Evolutionary conservation across 202 grass and related monocot genomes (phyloP), one percentile per base, ranked within the genome.

Genomic region (Setaria viridis): DNA sequence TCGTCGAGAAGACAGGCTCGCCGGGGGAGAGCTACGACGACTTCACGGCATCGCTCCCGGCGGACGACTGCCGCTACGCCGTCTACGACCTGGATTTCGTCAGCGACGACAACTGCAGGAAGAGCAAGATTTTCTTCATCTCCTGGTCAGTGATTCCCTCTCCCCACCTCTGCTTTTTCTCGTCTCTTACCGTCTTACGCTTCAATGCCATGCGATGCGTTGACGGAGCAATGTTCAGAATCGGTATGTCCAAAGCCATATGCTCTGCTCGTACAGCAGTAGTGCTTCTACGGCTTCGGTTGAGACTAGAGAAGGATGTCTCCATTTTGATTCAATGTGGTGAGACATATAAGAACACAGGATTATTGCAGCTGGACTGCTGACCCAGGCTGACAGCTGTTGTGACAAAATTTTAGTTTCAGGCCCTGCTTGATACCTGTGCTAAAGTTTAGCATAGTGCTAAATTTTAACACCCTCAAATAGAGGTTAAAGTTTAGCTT

Each of bases 41-140:
- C 86, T 95, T 95, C 82, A 95, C 88, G 47, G 93, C 93, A 9
- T 89, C 90, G 45, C 70, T 95, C 19, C 93, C 93, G 13, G 78
- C 71, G 41, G 88, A 95, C 32, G 93, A 95, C 78, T 95, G 93
- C 80, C 90, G 93, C 12, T 95, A 88, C 78, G 93, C 93, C 73
- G 93, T 95, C 17, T 93, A 95, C 74, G 93, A 93, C 70, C 91
- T 84, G 42, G 93, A 95, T 82, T 95, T 95, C 89, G 90, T 95
- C 63, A 95, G 90, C 68, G 93, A 93, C 60, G 90, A 95, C 62
- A 95, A 95, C 84, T 95, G 90, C 84, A 67, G 81, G 75, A 95
- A 93, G 80, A 95, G 90, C 88, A 95, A 95, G 86, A 95, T 95
- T n/a, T 95, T 95, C 89, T 95, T 95, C 82, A 93, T 95, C 81